A percentile compares a stretch with the other conserved stretches of the same genome.
Evolutionary conservation across 2,329 filamentous ascomycete species (phyloP).

Genomic region (Monilinia laxa): DNA sequence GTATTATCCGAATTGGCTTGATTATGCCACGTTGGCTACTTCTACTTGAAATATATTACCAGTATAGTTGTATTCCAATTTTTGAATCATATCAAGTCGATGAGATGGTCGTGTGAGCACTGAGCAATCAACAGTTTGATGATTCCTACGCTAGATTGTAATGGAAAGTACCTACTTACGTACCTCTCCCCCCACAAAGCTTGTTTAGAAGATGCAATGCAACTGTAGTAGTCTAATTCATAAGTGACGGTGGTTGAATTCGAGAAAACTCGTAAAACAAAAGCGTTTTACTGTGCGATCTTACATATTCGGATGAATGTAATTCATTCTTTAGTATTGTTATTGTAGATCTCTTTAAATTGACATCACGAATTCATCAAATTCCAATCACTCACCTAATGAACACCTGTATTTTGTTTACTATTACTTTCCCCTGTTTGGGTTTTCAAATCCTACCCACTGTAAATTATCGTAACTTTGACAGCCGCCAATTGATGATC

Average conservation of each 20-base stretch:
- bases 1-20: neutral
- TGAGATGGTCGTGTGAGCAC: conserved; percentile 11
- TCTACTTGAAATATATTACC: neutral
- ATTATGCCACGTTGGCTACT: neutral
- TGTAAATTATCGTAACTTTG: conserved; percentile 5
- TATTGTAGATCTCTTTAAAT: neutral
- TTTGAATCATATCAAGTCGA: neutral
- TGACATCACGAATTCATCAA: neutral
- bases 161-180: neutral
- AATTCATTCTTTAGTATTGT: neutral
- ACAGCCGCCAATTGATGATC: conserved; percentile 1
- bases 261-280: neutral
- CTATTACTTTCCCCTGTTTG: neutral
- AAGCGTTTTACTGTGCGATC: neutral
- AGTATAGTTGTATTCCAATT: neutral
- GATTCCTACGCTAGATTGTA: neutral
- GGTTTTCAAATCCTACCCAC: neutral
- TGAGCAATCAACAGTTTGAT: neutral
- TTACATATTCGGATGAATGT: neutral
- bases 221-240: neutral
- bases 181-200: conserved; percentile 4
- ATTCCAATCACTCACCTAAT: neutral
- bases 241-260: neutral
- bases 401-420: neutral
- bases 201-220: conserved; percentile 14